A percentile compares a stretch with the other conserved stretches of the same genome.
Conservation (phyloP, 208 protist genomes). For the Leishmania turanica region DNA sequence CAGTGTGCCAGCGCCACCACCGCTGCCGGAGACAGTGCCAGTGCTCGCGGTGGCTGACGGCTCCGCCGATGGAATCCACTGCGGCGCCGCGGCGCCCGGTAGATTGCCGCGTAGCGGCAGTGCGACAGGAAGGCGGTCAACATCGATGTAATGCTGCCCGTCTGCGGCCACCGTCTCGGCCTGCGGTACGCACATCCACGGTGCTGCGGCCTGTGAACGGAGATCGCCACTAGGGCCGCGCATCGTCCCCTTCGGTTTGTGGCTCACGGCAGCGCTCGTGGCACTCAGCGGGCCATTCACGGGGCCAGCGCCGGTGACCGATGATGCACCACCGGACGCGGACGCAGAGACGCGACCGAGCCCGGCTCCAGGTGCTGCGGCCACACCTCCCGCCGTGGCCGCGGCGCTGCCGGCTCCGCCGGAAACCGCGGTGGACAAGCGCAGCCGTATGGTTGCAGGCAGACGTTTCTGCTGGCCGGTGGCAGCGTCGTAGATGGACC, state of each 20-base stretch:
- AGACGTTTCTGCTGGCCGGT: slow-evolving; percentile 20
- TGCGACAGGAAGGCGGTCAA: slow-evolving; percentile 12
- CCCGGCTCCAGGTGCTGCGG: background rate
- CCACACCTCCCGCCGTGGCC: background rate
- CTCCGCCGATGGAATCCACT: background rate
- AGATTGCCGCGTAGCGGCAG: background rate
- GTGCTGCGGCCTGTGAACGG: slow-evolving; percentile 6
- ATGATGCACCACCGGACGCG: background rate
- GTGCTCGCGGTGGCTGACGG: background rate
- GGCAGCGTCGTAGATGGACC: slow-evolving; percentile 23
- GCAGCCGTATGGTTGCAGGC: slow-evolving; percentile 13
- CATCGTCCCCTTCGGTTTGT: slow-evolving; percentile 1
- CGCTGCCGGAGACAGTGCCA: background rate
- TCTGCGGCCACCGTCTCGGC: slow-evolving; percentile 19
- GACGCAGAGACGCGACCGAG: background rate
- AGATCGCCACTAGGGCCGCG: background rate
- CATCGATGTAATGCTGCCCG: slow-evolving; percentile 27
- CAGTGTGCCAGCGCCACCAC: background rate
- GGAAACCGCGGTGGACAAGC: slow-evolving; percentile 12
- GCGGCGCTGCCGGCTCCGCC: background rate
- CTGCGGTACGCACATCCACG: slow-evolving; percentile 27
- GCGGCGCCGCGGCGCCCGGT: background rate
- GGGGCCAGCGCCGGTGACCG: background rate
- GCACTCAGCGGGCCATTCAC: background rate
- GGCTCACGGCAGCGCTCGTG: background rate